A percentile compares a stretch with the other conserved stretches of the same genome.
phyloP scores from a whole-genome alignment of 1,284 basidiomycete genomes.

The Inonotus obliquus region DNA sequence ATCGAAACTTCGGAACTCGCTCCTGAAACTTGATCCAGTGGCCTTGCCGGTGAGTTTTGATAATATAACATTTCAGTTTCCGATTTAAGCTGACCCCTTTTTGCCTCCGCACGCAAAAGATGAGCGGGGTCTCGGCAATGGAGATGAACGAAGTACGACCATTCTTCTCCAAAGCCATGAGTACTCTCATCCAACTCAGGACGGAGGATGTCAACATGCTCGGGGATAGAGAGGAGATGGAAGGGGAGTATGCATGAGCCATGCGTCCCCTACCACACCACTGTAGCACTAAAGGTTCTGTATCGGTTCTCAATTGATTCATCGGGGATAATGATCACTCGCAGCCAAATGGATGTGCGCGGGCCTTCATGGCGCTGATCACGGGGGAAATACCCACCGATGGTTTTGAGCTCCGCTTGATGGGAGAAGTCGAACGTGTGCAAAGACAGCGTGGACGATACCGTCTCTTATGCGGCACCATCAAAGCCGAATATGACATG shows the following conservation, averaged over 20 bases:
- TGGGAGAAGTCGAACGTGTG: background rate
- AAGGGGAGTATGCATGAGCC: slow-evolving; percentile 2
- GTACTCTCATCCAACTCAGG: slow-evolving; percentile 38
- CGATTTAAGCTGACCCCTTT: background rate
- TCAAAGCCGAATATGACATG: background rate
- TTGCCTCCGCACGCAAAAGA: slow-evolving; percentile 36
- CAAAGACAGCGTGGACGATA: background rate
- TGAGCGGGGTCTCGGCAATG: slow-evolving; percentile 83
- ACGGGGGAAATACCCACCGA: background rate
- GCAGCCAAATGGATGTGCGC: background rate
- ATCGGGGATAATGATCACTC: background rate
- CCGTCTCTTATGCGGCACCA: background rate
- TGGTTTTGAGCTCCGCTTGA: background rate
- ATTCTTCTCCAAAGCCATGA: slow-evolving; percentile 83
- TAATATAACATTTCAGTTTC: background rate
- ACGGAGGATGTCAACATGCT: background rate
- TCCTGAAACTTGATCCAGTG: slow-evolving; percentile 66
- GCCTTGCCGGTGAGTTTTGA: slow-evolving; percentile 65
- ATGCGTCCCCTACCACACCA: background rate
- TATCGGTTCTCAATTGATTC: no score
- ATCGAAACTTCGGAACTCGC: slow-evolving; percentile 85
- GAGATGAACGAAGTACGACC: slow-evolving; percentile 92
- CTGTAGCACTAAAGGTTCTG: background rate
- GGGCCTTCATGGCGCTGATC: background rate
- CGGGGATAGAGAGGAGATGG: background rate